These are phyloP conservation scores for Pseudozyma flocculosa DNA, from an alignment of 1,284 basidiomycete species.

Conservation along the genomic window DNA sequence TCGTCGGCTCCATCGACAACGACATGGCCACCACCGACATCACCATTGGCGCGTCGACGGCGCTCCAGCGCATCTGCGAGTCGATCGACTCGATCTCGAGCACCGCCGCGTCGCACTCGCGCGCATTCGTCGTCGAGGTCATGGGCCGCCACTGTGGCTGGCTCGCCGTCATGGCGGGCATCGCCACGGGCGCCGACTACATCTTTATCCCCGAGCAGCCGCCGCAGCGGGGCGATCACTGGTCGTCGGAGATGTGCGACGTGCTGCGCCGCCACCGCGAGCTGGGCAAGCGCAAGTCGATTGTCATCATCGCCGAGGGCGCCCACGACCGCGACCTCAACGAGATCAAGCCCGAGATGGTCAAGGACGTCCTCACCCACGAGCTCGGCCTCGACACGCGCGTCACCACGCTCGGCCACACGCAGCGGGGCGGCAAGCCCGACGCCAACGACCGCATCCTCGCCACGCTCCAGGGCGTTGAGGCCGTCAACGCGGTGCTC, in stretches of 20 bases:
- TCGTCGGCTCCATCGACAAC: slow-evolving; percentile 98
- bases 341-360: slow-evolving; percentile 83
- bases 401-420: slow-evolving; percentile 97
- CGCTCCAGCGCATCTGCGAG: slow-evolving; percentile 93
- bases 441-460: slow-evolving; percentile 90
- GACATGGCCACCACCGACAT: slow-evolving; percentile 97
- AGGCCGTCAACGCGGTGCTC: slow-evolving; percentile 88
- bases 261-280: slow-evolving; percentile 84
- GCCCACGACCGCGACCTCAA: slow-evolving; percentile 84
- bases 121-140: slow-evolving; percentile 97
- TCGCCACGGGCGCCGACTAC: slow-evolving; percentile 93
- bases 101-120: slow-evolving; percentile 89
- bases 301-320: slow-evolving; percentile 96
- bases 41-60: slow-evolving; percentile 94
- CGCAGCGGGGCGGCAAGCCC: slow-evolving; percentile 88
- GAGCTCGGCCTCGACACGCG: slow-evolving; percentile 89
- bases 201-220: slow-evolving; percentile 95
- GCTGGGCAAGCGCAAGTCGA: slow-evolving; percentile 93
- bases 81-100: slow-evolving; percentile 97
- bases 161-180: slow-evolving; percentile 89
- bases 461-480: slow-evolving; percentile 90
- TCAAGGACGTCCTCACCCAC: slow-evolving; percentile 84
- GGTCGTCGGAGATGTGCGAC: slow-evolving; percentile 91
- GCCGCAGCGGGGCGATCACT: slow-evolving; percentile 72
- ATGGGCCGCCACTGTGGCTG: slow-evolving; percentile 99